Conservation (phyloP, 768 basidiomycete species). For the Fomitopsis pulvina region DNA sequence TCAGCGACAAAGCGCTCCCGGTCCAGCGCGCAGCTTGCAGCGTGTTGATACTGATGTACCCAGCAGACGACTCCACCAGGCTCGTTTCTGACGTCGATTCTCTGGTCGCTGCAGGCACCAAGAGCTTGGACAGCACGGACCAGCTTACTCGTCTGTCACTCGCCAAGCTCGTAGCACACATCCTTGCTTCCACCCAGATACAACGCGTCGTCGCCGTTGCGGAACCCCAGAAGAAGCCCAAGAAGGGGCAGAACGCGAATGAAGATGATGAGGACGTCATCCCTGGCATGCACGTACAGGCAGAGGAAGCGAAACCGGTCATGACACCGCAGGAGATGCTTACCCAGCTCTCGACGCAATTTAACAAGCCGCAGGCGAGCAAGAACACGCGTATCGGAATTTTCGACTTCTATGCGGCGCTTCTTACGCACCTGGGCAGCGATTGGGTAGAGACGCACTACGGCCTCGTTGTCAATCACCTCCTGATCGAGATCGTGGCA, state of each 20-base stretch:
- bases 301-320: slow-evolving; percentile 55
- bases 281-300: slow-evolving; percentile 35
- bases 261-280: slow-evolving; percentile 52
- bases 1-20: slow-evolving; percentile 78
- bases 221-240: slow-evolving; percentile 49
- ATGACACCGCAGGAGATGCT: slow-evolving; percentile 78
- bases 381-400: slow-evolving; percentile 78
- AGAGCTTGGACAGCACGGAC: slow-evolving; percentile 76
- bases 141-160: slow-evolving; percentile 77
- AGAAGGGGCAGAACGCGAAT: slow-evolving; percentile 42
- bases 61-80: slow-evolving; percentile 47
- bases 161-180: slow-evolving; percentile 72
- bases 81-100: slow-evolving; percentile 71
- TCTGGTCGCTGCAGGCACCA: slow-evolving; percentile 59
- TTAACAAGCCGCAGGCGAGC: slow-evolving; percentile 66
- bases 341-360: slow-evolving; percentile 65
- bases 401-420: slow-evolving; percentile 80
- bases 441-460: slow-evolving; percentile 82
- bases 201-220: slow-evolving; percentile 42
- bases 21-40: slow-evolving; percentile 82
- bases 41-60: slow-evolving; percentile 60
- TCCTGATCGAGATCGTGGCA: slow-evolving; percentile 72
- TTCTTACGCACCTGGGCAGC: slow-evolving; percentile 70
- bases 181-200: slow-evolving; percentile 79
- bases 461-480: slow-evolving; percentile 66